Evolutionary conservation across 1,284 basidiomycete species (phyloP), one percentile per base, ranked within the genome.

Genomic region (Stereum hirsutum): DNA sequence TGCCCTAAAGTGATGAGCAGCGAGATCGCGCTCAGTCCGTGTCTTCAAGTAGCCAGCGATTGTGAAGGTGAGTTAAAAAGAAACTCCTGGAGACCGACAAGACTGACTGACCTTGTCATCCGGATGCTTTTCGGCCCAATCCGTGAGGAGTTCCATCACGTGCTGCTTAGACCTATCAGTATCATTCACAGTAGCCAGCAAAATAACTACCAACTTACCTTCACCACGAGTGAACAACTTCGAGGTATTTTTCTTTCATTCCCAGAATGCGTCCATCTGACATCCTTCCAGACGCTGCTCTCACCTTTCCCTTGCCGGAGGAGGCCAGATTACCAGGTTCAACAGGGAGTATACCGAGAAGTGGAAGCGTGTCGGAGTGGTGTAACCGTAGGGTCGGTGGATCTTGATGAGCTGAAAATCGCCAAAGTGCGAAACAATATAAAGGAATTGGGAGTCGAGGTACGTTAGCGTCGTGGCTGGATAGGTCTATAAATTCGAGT

Each of bases 401-500:
- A 92, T 69, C 28, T 73, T 70, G 2, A 95, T 53, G 11, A 96
- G 60, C 49, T 89, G 82, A 0, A 89, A 86, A 57, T 94, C 83
- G 14, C 89, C 91, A 26, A 77, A 70, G 48, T 90, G 83, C 1
- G 92, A 95, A 2, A 89, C 85, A 4, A 93, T 65, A 57, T 84
- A 96, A 11, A 94, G 48, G n/a, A 76, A 63, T 53, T 84, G 78
- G 24, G 76, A 74, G 12, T 79, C 73, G n/a, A 94, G 69, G 56
- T 90, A 84, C 1, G 87, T 80, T 41, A 97, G 55, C 1, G 81
- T 76, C 2, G 75, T 86, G 0, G 90, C 70, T 5, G 91, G 73
- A 1, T 91, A 89, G 5, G 74, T 72, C 89, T 93, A 47, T 8
- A 5, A 5, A 36, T n/a, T n/a, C n/a, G n/a, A n/a, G n/a, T n/a